These are phyloP conservation scores for Plectranthus barbatus DNA, from an alignment of 257 asterid species.

Conservation along the genomic window DNA sequence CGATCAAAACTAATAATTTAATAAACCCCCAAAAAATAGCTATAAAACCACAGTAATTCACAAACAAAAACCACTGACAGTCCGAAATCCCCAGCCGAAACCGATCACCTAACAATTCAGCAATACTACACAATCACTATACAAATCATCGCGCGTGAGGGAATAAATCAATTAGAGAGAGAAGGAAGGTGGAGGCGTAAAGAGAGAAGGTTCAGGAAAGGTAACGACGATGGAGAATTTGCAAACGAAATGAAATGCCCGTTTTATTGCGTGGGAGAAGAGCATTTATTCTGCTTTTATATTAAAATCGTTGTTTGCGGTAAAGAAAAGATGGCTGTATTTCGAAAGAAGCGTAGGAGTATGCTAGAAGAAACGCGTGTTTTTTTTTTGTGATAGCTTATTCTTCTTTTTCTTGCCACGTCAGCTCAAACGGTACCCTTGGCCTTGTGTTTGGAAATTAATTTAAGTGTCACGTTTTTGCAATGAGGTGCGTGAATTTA, in stretches of 20 bases:
- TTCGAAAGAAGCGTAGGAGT: slow-evolving; percentile 14
- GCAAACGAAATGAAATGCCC: slow-evolving; percentile 6
- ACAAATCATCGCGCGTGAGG: not conserved
- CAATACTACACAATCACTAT: not conserved
- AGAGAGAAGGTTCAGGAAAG: slow-evolving; percentile 20
- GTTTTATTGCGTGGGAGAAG: not conserved
- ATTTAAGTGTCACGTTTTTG: slow-evolving; percentile 16
- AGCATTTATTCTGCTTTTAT: slow-evolving; percentile 11
- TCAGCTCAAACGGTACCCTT: slow-evolving; percentile 19
- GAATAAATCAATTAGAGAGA: not conserved
- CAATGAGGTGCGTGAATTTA: not conserved
- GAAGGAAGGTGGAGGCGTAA: not conserved
- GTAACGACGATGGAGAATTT: slow-evolving; percentile 26
- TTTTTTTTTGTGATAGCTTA: not conserved
- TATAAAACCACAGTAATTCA: slow-evolving; percentile 13
- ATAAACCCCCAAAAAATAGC: slow-evolving; percentile 9
- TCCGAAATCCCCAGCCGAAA: slow-evolving; percentile 18
- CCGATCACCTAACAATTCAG: slow-evolving; percentile 6
- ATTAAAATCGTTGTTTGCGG: slow-evolving; percentile 6
- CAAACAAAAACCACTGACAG: slow-evolving; percentile 27
- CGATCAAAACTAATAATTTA: slow-evolving; percentile 6
- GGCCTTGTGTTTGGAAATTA: not conserved
- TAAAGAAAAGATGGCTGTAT: too few species aligned
- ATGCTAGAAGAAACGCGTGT: slow-evolving; percentile 21
- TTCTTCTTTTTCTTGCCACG: slow-evolving; percentile 10